Base-by-base conservation (phyloP, 768 basidiomycete genomes). In the Tubosaeta sp. region DNA sequence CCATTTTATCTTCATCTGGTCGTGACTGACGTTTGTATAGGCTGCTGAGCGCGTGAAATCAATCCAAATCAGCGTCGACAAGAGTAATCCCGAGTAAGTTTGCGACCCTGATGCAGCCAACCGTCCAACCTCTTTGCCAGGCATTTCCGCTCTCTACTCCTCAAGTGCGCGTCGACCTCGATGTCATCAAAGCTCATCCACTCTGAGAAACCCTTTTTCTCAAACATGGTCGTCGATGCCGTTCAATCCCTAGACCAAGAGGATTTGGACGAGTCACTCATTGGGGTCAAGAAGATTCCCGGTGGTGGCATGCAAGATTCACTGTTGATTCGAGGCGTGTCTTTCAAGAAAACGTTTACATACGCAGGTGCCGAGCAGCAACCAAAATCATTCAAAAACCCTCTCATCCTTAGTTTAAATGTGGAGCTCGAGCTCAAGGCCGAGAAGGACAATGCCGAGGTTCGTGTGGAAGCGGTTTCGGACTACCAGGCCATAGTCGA, bases 121-220 rank as follows among this genome's bases (percentile, higher is more conserved):
- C 49, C 36, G 35, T 49, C 44, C 42, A 36, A 67, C 51, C 36
- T 29, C 46, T 21, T 52, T 46, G 3, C 7, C 59, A 98, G 95
- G 58, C 82, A 83, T 59, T 96, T 98, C 81, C 93, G 86, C 43
- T 90, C 94, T 55, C 84, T 98, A 21, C 81, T 98, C 30, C 78
- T 96, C 60, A 94, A 96, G 76, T 96, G 94, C 70, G 96, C 96
- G 24, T 87, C 94, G 24, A 99, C 96, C 3, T 95, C 96, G n/a
- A 97, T 98, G 95, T 98, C 96, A 14, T 98, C 95, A 54, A 99
- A 98, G 71, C 83, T 98, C 54, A 97, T 99, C 61, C 95, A 97
- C 68, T 93, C 92, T 13, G 92, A 97, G 73, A 98, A 96, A 64
- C 96, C 95, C 1, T 98, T 98, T 75, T 99, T 99, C 76, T 90